Percentiles rank a stretch among this genome's conserved stretches.
Evolutionary conservation across 2,329 filamentous ascomycete species (phyloP).

Genomic region (Pseudocercospora eumusae): DNA sequence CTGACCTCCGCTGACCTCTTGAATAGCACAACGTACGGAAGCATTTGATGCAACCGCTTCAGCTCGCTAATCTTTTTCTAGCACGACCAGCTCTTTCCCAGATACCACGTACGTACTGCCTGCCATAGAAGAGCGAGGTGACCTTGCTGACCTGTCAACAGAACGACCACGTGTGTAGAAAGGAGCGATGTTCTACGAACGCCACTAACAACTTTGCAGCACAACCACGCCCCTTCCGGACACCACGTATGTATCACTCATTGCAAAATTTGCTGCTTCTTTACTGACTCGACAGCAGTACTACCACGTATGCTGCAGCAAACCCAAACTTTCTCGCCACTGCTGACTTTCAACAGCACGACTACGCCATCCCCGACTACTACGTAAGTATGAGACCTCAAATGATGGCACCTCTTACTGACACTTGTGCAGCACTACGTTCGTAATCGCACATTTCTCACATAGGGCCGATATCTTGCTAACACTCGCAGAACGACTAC

Average conservation of each 20-base stretch:
- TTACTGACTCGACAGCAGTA: background rate
- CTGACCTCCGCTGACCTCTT: background rate
- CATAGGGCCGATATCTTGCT: background rate
- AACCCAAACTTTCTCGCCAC: background rate
- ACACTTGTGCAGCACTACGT: too few species aligned
- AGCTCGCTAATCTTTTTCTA: background rate
- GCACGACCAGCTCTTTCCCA: background rate
- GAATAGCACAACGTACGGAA: conserved; percentile 7
- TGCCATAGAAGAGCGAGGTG: background rate
- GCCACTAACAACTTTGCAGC: background rate
- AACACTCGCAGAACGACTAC: background rate
- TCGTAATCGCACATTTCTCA: too few species aligned
- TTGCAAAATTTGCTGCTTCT: background rate
- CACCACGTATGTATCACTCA: background rate
- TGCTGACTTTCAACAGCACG: background rate
- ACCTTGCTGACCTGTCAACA: background rate
- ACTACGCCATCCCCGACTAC: background rate
- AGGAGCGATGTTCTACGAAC: background rate
- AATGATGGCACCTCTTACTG: too few species aligned
- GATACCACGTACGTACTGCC: background rate
- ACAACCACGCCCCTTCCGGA: background rate
- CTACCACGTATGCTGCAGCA: background rate
- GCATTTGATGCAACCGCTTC: background rate
- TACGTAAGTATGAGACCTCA: background rate
- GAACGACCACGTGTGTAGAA: background rate